Evolutionary conservation across 192 early-diverging fungal species (phyloP), one percentile per base, ranked within the genome.

Genomic region (Spinellus fusiger): DNA sequence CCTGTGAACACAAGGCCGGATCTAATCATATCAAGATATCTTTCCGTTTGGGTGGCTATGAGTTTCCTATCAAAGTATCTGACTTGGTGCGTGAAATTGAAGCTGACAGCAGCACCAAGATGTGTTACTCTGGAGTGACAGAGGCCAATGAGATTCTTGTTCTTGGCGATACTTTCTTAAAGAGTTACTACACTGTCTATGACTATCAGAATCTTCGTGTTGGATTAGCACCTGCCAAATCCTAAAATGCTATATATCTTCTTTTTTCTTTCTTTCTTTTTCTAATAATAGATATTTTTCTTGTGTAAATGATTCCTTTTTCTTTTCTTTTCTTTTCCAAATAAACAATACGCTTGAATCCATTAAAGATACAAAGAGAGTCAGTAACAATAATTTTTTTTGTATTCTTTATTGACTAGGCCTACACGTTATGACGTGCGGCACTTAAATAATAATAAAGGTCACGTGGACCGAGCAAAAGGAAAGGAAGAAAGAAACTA

Each of bases 111-210:
- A 49, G 23, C 33, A 40, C 46, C 5, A 34, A 37, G 0, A 7
- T 46, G 0, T 31, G 60, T 2, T 70, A 68, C 48, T 79, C 69
- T 28, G 69, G 69, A 34, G 50, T 65, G 61, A 61, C 48, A 32
- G 54, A 50, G 56, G 27, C 48, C 23, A 61, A 35, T 44, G 46
- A 31, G 28, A 34, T 52, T 51, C 35, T 33, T 15, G 56, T 44
- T 25, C 66, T 82, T 15, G 80, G 80, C 28, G 77, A 79, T 48
- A 52, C 65, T 0, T 76, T 82, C 51, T 50, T 82, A 23, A 77
- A 75, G 60, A 82, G 72, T 28, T 76, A 73, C 13, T 79, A 75
- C 57, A 55, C 68, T 9, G 75, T 75, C 22, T 82, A 68, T 66
- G 73, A 82, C 49, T 72, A 71, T 56, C 70, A 37, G 0, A 55